Conservation (phyloP, 1,284 basidiomycete species). For the Trametes versicolor region DNA sequence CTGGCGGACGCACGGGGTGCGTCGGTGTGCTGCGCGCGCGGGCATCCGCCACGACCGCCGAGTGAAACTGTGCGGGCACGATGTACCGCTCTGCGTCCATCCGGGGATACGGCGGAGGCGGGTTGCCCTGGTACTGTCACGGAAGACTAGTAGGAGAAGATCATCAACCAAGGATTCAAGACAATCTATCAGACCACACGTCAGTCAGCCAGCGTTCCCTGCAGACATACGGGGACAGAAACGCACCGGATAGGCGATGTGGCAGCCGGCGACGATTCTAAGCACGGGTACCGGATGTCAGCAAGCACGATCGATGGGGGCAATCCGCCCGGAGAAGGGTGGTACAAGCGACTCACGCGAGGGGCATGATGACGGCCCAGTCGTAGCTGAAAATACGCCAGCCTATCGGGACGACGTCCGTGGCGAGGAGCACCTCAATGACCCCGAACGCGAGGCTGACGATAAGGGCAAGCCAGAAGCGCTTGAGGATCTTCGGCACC, state of each 20-base stretch:
- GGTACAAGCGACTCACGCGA: constrained; percentile 56
- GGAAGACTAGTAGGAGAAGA: constrained; percentile 63
- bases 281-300: constrained; percentile 4
- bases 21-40: not conserved
- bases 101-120: constrained; percentile 18
- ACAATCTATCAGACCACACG: constrained; percentile 59
- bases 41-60: not conserved
- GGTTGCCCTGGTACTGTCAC: constrained; percentile 4
- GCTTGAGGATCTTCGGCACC: constrained; percentile 81
- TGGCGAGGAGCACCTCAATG: constrained; percentile 64
- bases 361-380: constrained; percentile 78
- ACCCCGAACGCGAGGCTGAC: constrained; percentile 59
- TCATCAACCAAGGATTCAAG: constrained; percentile 81
- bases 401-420: constrained; percentile 59
- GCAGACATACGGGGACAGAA: constrained; percentile 4
- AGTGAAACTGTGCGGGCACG: not conserved
- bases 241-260: constrained; percentile 75
- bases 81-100: not conserved
- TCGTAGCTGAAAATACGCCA: constrained; percentile 69
- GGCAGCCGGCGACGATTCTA: constrained; percentile 68
- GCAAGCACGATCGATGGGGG: constrained; percentile 5
- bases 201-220: constrained; percentile 11
- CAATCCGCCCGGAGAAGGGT: not conserved
- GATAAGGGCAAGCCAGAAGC: constrained; percentile 74
- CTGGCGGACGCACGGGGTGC: not conserved